Evolutionary conservation across 495 filamentous ascomycete genomes (phyloP), one percentile per base, ranked within the genome.

Genomic region (Echria macrotheca): DNA sequence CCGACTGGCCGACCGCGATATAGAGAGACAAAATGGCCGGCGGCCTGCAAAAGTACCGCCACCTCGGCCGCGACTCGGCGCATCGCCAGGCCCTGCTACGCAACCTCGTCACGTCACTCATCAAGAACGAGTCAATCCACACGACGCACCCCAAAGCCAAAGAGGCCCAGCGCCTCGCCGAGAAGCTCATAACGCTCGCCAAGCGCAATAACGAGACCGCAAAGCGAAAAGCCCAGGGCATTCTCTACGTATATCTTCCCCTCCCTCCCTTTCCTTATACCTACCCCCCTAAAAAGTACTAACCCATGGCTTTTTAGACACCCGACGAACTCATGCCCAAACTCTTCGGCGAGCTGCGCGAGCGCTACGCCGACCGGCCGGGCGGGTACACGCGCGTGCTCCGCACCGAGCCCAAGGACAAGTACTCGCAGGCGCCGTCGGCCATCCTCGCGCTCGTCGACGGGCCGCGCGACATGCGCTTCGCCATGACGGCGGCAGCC

Each of bases 111-210:
- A 95, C 90, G 50, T 91, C 89, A n/a, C 85, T 98, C 47, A 81
- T 98, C 74, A 75, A 85, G 61, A 81, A 95, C 66, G 93, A 98
- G 71, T 80, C 85, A 44, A 95, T 98, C 73, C 81, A 80, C 39
- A 98, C 93, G 21, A 95, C 93, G 70, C 96, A 85, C 82, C 80
- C 81, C 65, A 97, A 96, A 72, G 93, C 93, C 24, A 98, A 97
- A 68, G 93, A 98, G 72, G 86, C 93, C 36, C 93, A 97, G 68
- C 78, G 85, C 1, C 66, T 96, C 22, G 93, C 93, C 29, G 93
- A 98, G 61, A 89, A 91, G 73, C 76, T 96, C 50, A 89, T 98
- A 55, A 96, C 91, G 8, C 69, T 95, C 52, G 91, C 82, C 31
- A 98, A 98, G 77, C 81, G 82, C 71, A 88, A 95, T 67, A 89